Conservation (phyloP, 192 early-diverging fungal species). For the Entophlyctis helioformis region DNA sequence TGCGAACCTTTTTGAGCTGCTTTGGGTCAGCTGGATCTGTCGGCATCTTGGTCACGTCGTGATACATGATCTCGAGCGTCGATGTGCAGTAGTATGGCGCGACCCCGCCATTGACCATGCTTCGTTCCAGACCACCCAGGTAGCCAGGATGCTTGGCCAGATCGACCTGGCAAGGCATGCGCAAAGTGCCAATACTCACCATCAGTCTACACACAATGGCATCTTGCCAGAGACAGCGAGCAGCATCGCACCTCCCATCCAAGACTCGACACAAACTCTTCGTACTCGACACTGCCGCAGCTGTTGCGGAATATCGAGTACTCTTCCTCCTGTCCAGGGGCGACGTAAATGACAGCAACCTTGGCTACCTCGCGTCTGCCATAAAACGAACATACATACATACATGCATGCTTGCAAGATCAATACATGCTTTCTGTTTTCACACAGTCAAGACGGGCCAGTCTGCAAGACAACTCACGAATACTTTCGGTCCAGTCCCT, state of each 20-base stretch:
- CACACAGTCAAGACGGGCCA: background rate
- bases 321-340: slow-evolving; percentile 81
- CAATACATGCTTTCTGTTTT: background rate
- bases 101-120: slow-evolving; percentile 57
- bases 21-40: slow-evolving; percentile 66
- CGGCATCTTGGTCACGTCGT: slow-evolving; percentile 83
- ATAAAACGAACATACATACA: background rate
- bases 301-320: slow-evolving; percentile 70
- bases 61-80: slow-evolving; percentile 80
- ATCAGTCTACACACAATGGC: no score
- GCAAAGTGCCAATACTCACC: background rate
- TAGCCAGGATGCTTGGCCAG: slow-evolving; percentile 74
- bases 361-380: slow-evolving; percentile 77
- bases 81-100: slow-evolving; percentile 81
- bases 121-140: slow-evolving; percentile 73
- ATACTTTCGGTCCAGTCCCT: slow-evolving; percentile 67
- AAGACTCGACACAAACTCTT: slow-evolving; percentile 74
- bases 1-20: slow-evolving; percentile 85
- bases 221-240: no score
- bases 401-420: background rate
- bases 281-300: slow-evolving; percentile 58
- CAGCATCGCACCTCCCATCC: slow-evolving; percentile 66
- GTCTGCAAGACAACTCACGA: slow-evolving; percentile 32
- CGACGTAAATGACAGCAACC: slow-evolving; percentile 86
- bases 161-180: slow-evolving; percentile 49